A percentile compares a stretch with the other conserved stretches of the same genome.
Conservation (phyloP, 306 rosid genomes). For the Fragaria ananassa region DNA sequence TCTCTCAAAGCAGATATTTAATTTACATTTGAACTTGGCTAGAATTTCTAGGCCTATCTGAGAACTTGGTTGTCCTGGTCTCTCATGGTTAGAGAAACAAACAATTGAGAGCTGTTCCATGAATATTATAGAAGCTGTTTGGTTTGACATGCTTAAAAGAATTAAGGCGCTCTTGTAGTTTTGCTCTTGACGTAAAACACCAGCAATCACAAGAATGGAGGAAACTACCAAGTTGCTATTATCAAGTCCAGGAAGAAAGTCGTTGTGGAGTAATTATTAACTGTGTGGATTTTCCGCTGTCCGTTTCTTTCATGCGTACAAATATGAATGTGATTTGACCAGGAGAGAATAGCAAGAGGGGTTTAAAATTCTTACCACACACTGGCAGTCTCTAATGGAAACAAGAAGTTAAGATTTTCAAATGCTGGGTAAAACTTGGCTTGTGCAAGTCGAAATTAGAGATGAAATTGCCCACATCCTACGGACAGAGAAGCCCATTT, state of each 20-base stretch:
- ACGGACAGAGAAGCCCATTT: not conserved
- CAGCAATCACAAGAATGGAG: not conserved
- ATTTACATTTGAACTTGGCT: slow-evolving; percentile 2
- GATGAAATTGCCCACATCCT: not conserved
- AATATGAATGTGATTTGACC: not conserved
- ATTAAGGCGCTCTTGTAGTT: not conserved
- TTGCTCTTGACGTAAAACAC: not conserved
- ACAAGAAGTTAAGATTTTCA: not conserved
- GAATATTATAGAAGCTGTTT: not conserved
- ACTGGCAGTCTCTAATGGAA: not conserved
- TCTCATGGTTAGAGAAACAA: not conserved
- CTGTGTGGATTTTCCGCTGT: not conserved
- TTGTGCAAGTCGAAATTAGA: not conserved
- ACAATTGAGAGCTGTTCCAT: not conserved
- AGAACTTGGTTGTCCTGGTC: not conserved
- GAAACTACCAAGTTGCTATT: not conserved
- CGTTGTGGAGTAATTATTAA: not conserved
- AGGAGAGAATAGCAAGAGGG: not conserved
- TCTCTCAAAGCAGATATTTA: not conserved
- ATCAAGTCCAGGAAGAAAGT: not conserved
- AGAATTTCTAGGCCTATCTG: slow-evolving; percentile 11
- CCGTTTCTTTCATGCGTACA: not conserved
- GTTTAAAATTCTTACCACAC: not conserved
- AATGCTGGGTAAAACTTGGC: not conserved
- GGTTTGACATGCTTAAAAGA: not conserved